phyloP scores from a whole-genome alignment of 106 monocot genomes.

The Posidonia australis region DNA sequence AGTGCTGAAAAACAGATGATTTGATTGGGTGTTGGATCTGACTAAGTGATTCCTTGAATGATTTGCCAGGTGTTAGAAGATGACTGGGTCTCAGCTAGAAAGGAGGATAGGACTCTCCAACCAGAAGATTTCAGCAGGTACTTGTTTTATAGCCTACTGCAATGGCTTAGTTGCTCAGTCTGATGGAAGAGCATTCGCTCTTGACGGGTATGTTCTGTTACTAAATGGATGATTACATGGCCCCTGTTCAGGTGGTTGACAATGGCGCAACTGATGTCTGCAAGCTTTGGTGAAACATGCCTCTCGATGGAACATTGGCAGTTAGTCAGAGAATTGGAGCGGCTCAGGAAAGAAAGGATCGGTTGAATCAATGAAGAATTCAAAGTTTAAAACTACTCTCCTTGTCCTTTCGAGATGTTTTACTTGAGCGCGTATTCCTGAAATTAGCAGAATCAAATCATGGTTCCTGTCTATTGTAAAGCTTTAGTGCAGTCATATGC shows the following conservation, averaged over 20 bases:
- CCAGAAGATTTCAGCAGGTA: conserved; percentile 71
- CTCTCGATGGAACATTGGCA: conserved; percentile 72
- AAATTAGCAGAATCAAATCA: no score
- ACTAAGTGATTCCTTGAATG: neutral
- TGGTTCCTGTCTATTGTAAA: no score
- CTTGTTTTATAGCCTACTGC: neutral
- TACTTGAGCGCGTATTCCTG: neutral
- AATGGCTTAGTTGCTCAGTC: no score
- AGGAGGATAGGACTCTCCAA: conserved; percentile 53
- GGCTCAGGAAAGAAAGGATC: conserved; percentile 75
- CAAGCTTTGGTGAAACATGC: conserved; percentile 61
- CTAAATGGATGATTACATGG: neutral
- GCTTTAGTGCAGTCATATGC: no score
- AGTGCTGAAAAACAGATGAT: neutral
- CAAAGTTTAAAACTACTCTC: neutral
- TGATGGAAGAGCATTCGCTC: no score
- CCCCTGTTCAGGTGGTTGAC: conserved; percentile 53
- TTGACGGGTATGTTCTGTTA: neutral
- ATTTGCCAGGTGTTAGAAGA: conserved; percentile 50
- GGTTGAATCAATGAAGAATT: neutral
- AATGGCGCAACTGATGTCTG: conserved; percentile 64
- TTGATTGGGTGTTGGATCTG: neutral
- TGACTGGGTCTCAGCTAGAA: conserved; percentile 68
- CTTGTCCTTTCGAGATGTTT: neutral
- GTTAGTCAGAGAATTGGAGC: conserved; percentile 73